A percentile compares a stretch with the other conserved stretches of the same genome.
These are phyloP conservation scores for Harrya chromipes DNA, from an alignment of 768 basidiomycete genomes.

Conservation along the genomic window DNA sequence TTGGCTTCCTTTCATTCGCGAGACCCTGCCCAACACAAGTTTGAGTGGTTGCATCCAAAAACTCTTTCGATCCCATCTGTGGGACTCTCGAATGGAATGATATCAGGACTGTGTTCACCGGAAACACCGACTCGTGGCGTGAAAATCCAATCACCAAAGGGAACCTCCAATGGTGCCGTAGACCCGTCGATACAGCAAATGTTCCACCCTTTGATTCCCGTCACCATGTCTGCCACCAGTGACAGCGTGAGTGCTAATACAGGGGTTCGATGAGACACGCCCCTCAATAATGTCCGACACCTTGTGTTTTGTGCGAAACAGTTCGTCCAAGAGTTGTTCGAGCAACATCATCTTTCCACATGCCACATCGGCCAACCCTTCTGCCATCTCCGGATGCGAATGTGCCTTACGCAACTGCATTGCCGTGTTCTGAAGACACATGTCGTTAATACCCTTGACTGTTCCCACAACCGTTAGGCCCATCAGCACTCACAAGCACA, in stretches of 20 bases:
- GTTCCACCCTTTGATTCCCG: conserved; percentile 73
- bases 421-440: conserved; percentile 90
- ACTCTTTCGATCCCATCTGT: too few relatives aligned
- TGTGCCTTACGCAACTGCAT: conserved; percentile 98
- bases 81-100: too few relatives aligned
- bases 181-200: conserved; percentile 93
- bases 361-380: conserved; percentile 76
- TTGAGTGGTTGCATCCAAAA: too few relatives aligned
- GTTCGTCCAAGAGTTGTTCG: conserved; percentile 77
- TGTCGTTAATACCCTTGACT: conserved; percentile 88
- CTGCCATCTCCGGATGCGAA: conserved; percentile 82
- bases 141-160: too few relatives aligned
- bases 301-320: conserved; percentile 81
- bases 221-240: conserved; percentile 55
- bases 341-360: conserved; percentile 98
- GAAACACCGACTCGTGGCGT: too few relatives aligned
- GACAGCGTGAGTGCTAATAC: background rate
- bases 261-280: conserved; percentile 10
- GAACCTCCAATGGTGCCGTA: conserved; percentile 74
- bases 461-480: conserved; percentile 2
- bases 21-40: too few relatives aligned
- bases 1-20: too few relatives aligned
- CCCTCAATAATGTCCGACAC: conserved; percentile 97
- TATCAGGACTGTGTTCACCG: too few relatives aligned
- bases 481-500: background rate